Base-by-base conservation (phyloP, 108 stramenopile genomes). In the Cyclostephanos tholiformis region DNA sequence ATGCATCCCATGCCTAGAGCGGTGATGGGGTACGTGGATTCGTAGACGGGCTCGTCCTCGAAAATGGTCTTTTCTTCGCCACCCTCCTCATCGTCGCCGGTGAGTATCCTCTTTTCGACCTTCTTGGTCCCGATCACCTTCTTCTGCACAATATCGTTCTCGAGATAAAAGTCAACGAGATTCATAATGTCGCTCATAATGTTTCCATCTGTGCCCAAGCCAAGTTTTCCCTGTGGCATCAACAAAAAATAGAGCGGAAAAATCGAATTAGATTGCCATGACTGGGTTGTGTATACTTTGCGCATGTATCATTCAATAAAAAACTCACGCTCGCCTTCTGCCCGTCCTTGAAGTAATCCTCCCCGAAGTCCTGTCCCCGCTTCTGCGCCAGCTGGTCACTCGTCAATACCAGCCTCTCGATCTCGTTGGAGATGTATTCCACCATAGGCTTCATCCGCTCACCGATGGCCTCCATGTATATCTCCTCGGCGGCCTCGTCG, bases 161-260 rank as follows among this genome's bases (percentile, higher is more conserved):
- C 95, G 25, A 69, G 75, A 79, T 93, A 93, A 81, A 96, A 96
- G 71, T 93, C 91, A 67, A 96, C 75, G 13, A 96, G 80, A 55
- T 89, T 84, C 89, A 96, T 88, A 69, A 90, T 90, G 61, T 96
- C 95, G 59, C 85, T 85, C 89, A 96, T 89, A 74, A 94, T 88
- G 63, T 94, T 91, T 44, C 84, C 86, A 56, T 94, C 93, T 38
- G 94, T 88, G 12, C 91, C 91, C 50, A 95, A 71, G 38, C 94
- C 94, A 59, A 95, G 82, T 17, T 85, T 81, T 53, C 88, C 89
- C 88, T 89, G 82, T 23, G 35, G 17, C 3, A 29, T 6, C 32
- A 29, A 56, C 29, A 55, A 39, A 65, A 14, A 14, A 67, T 52
- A 8, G 46, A 2, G 55, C 26, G 11, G 43, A 5, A 19, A 25